Percentiles rank a stretch among this genome's conserved stretches.
phyloP scores from a whole-genome alignment of 2,329 filamentous ascomycete genomes.

The Arthrobotrys sinensis region DNA sequence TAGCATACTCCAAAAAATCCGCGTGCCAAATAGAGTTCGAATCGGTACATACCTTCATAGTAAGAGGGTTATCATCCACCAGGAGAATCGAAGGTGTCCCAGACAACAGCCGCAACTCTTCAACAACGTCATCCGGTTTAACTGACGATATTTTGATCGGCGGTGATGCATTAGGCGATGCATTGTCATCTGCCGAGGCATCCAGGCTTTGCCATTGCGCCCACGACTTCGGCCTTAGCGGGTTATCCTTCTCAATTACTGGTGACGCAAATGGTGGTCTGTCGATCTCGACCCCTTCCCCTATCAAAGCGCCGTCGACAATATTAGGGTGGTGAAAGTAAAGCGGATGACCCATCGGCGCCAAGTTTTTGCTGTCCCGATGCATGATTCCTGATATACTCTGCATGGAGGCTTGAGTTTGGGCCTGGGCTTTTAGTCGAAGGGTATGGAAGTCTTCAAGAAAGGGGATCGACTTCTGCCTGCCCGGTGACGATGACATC shows the following conservation, averaged over 20 bases:
- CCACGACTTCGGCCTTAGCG: slow-evolving; percentile 31
- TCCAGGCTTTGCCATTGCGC: slow-evolving; percentile 39
- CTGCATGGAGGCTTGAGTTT: slow-evolving; percentile 45
- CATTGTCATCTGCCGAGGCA: slow-evolving; percentile 38
- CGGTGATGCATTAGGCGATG: neutral
- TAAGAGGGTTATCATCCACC: slow-evolving; percentile 53
- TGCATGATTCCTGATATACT: slow-evolving; percentile 59
- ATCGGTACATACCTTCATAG: slow-evolving; percentile 46
- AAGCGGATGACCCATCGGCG: neutral
- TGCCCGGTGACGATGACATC: slow-evolving; percentile 39
- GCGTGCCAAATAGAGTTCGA: slow-evolving; percentile 67
- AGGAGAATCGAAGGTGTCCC: slow-evolving; percentile 37
- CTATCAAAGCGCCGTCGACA: slow-evolving; percentile 42
- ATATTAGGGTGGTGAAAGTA: slow-evolving; percentile 26
- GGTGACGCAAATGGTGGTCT: slow-evolving; percentile 39
- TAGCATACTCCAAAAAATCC: slow-evolving; percentile 66
- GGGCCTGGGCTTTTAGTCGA: slow-evolving; percentile 28
- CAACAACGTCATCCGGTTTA: slow-evolving; percentile 31
- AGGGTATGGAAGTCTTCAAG: slow-evolving; percentile 44
- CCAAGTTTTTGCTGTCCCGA: slow-evolving; percentile 15
- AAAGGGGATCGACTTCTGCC: slow-evolving; percentile 45
- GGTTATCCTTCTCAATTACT: slow-evolving; percentile 35
- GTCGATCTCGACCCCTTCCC: slow-evolving; percentile 35
- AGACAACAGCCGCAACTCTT: slow-evolving; percentile 38
- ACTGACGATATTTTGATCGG: neutral